A percentile compares a stretch with the other conserved stretches of the same genome.
phyloP scores from a whole-genome alignment of 768 basidiomycete species.

The Lactarius trivialis region DNA sequence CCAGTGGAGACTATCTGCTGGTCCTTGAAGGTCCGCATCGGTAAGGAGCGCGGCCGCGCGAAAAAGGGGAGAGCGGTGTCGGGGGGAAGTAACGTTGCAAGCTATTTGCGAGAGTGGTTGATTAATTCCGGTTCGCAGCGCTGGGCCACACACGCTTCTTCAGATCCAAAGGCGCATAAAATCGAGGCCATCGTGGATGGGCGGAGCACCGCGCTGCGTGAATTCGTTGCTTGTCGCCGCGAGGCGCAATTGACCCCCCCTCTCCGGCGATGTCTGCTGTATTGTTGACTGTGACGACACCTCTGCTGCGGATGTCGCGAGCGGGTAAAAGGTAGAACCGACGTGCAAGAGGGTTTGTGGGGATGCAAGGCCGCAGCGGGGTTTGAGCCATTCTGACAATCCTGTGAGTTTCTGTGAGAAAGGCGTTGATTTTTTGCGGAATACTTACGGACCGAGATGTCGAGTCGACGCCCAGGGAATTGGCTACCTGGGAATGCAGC shows the following conservation, averaged over 20 bases:
- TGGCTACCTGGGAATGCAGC: neutral
- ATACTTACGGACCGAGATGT: neutral
- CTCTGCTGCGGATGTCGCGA: neutral
- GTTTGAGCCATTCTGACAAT: neutral
- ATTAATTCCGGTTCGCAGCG: neutral
- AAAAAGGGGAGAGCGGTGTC: neutral
- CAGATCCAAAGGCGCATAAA: neutral
- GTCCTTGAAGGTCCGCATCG: neutral
- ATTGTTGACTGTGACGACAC: neutral
- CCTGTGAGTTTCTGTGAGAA: neutral
- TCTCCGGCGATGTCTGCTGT: neutral
- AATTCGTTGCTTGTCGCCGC: neutral
- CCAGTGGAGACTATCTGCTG: neutral
- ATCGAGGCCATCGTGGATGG: neutral
- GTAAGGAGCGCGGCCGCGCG: neutral
- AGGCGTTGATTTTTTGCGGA: neutral
- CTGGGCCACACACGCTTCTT: neutral
- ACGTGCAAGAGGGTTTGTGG: neutral
- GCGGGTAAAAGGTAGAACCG: neutral
- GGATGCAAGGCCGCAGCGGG: neutral
- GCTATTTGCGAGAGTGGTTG: neutral
- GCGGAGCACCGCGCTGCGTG: neutral
- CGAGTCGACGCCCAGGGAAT: neutral
- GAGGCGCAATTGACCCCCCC: neutral
- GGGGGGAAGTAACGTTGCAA: neutral